A percentile compares a stretch with the other conserved stretches of the same genome.
These are phyloP conservation scores for Candida namnaoensis DNA, from an alignment of 805 yeast species.

Conservation along the genomic window DNA sequence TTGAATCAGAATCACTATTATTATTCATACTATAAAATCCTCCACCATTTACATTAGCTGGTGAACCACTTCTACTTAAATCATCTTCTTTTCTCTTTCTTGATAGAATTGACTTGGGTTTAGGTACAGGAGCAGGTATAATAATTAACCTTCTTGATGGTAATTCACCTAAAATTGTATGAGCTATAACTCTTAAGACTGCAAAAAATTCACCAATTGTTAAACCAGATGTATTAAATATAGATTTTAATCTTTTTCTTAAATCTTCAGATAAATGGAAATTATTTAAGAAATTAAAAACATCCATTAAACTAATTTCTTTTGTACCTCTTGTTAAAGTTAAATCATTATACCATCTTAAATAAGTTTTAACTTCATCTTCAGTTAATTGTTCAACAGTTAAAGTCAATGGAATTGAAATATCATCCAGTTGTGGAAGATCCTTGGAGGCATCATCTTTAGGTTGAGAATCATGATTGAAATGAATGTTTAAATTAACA, in stretches of 20 bases:
- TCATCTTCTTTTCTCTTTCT: slow-evolving; percentile 44
- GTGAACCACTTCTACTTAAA: slow-evolving; percentile 25
- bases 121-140: slow-evolving; percentile 58
- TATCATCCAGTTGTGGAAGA: slow-evolving; percentile 3
- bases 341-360: slow-evolving; percentile 89
- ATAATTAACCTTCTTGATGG: slow-evolving; percentile 47
- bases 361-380: slow-evolving; percentile 76
- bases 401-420: slow-evolving; percentile 51
- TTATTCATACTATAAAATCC: slow-evolving; percentile 6
- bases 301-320: slow-evolving; percentile 64
- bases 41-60: slow-evolving; percentile 18
- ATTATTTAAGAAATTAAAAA: slow-evolving; percentile 69
- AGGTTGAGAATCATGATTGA: too few species aligned
- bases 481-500: too few species aligned
- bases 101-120: slow-evolving; percentile 71
- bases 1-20: slow-evolving; percentile 10
- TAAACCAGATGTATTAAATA: slow-evolving; percentile 48
- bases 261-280: slow-evolving; percentile 52
- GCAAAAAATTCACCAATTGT: slow-evolving; percentile 92
- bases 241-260: slow-evolving; percentile 39
- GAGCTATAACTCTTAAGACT: slow-evolving; percentile 70
- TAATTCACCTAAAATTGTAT: slow-evolving; percentile 44
- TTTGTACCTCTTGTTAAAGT: slow-evolving; percentile 61
- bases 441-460: slow-evolving; percentile 16
- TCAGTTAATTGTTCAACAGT: slow-evolving; percentile 59